A percentile compares a stretch with the other conserved stretches of the same genome.
Evolutionary conservation across 2,329 filamentous ascomycete species (phyloP).

Genomic region (Xylariales sp.): DNA sequence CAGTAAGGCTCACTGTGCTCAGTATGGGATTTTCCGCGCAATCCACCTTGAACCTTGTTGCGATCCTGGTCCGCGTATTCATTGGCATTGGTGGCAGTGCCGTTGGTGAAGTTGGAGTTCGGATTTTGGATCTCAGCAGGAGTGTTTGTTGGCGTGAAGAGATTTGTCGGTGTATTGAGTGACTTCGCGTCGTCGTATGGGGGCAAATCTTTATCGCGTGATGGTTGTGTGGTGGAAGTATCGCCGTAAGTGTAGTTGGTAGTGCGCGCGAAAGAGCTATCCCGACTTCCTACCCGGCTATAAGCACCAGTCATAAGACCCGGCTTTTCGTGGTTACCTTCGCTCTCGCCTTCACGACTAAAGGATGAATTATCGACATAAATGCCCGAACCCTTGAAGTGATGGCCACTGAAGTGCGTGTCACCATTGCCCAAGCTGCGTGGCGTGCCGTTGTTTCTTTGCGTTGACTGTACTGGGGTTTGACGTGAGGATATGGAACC

Average conservation of each 20-base stretch:
- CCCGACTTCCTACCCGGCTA: slow-evolving; percentile 33
- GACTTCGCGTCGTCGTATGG: background rate
- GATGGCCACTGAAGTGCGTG: background rate
- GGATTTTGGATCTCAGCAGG: slow-evolving; percentile 9
- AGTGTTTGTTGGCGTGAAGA: background rate
- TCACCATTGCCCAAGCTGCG: slow-evolving; percentile 6
- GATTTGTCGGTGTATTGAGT: background rate
- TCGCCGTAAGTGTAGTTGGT: slow-evolving; percentile 22
- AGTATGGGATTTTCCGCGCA: slow-evolving; percentile 32
- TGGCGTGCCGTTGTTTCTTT: slow-evolving; percentile 10
- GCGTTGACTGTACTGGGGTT: background rate
- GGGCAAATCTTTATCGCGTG: background rate
- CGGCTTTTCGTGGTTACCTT: slow-evolving; percentile 25
- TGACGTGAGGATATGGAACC: background rate
- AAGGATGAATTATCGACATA: slow-evolving; percentile 8
- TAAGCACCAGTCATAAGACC: slow-evolving; percentile 44
- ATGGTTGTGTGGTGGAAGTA: slow-evolving; percentile 1
- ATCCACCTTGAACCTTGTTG: slow-evolving; percentile 37
- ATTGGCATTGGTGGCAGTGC: background rate
- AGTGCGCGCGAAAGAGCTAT: background rate
- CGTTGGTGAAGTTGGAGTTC: background rate
- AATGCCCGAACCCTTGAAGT: slow-evolving; percentile 2
- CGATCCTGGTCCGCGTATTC: background rate
- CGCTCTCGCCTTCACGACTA: background rate
- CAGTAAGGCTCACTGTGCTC: slow-evolving; percentile 44